Conservation (phyloP, 768 basidiomycete genomes). For the Naganishia vaughanmartiniae region DNA sequence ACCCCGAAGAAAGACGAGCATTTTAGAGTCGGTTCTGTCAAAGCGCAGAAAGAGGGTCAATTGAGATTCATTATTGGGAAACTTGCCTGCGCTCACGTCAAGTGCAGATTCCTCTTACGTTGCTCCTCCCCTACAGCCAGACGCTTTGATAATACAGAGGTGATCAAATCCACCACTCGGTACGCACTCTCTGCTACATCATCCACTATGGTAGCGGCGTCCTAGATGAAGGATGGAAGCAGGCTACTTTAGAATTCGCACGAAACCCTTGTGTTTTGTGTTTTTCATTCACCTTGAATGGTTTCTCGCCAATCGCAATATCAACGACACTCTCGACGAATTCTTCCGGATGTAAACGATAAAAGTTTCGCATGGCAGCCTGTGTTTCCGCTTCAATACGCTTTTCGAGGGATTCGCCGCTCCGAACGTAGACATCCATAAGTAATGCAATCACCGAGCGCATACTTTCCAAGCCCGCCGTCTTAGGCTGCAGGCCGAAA, state of each 20-base stretch:
- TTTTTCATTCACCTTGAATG: neutral
- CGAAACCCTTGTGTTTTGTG: neutral
- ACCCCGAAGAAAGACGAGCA: constrained; percentile 71
- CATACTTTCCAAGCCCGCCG: constrained; percentile 13
- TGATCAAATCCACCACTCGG: constrained; percentile 14
- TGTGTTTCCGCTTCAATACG: constrained; percentile 5
- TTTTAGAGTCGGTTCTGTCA: constrained; percentile 13
- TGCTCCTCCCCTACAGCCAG: constrained; percentile 9
- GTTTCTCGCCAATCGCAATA: constrained; percentile 27
- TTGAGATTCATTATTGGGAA: neutral
- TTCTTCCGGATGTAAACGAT: constrained; percentile 15
- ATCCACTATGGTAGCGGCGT: constrained; percentile 34
- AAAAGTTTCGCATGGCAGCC: constrained; percentile 1
- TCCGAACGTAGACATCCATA: constrained; percentile 1
- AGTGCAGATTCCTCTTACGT: neutral
- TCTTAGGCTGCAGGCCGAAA: neutral
- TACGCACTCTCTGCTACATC: constrained; percentile 3
- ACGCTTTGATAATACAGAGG: constrained; percentile 4
- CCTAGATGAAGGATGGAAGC: neutral
- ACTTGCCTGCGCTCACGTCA: constrained; percentile 8
- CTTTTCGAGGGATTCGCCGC: neutral
- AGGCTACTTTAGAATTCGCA: neutral
- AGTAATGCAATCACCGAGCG: constrained; percentile 17
- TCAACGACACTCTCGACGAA: constrained; percentile 17
- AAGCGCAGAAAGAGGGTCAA: neutral